Base-by-base conservation (phyloP, 129 eudicot genomes). In the Chrysanthemum lavandulifolium region DNA sequence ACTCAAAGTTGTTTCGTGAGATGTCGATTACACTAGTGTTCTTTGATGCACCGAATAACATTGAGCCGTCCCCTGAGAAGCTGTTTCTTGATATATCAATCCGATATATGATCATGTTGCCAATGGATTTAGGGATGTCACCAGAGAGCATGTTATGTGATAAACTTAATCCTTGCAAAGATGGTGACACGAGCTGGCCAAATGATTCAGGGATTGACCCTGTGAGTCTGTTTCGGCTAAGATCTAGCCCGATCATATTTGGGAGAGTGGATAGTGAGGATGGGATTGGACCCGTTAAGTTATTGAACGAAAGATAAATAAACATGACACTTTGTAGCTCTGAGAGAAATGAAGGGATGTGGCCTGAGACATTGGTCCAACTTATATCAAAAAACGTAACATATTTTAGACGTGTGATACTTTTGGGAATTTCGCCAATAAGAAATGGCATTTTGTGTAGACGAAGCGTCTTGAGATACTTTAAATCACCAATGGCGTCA, bases 61-160 rank as follows among this genome's bases (percentile, higher is more conserved):
- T 76, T 3, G 87, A 86, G n/a, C 83, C 87, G 66, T 86, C 87
- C 14, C 84, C 92, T 0, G 72, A 69, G 1, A 86, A 73, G 69
- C 78, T 84, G 79, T 86, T 86, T 64, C 88, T 79, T 3, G 91
- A 86, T 9, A 84, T 21, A 61, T 84, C 88, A 31, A 86, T 25
- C 0, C 16, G 25, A 25, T 75, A 60, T 25, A 86, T 72, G 5
- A 63, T 79, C 65, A 61, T 75, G n/a, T 63, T 65, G 19, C 74
- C 81, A 2, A 87, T n/a, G 18, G 92, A 83, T n/a, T 27, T 16
- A 6, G 92, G 92, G 59, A 87, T 74, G 19, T 79, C 47, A 0
- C 92, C 86, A 0, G 83, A 78, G 27, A 87, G 69, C 83, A 67
- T 76, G 81, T 87, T 87, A 25, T 87, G 86, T 18, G 92, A 87